These are phyloP conservation scores for Trypanosoma cruzi DNA, from an alignment of 208 protist species.

Conservation along the genomic window DNA sequence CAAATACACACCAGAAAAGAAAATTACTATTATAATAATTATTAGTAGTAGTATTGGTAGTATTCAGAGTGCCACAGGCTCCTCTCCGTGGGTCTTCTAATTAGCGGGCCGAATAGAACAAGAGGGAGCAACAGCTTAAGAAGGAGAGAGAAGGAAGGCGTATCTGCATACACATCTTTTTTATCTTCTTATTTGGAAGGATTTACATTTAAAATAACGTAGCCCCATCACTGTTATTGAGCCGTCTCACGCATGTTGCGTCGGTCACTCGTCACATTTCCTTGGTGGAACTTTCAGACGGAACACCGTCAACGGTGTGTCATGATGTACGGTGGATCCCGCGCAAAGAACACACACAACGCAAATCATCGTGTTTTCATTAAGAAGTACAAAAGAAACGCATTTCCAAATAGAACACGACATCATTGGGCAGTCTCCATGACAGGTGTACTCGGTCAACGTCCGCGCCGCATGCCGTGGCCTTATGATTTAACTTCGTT, in stretches of 20 bases:
- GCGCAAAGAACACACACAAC: slow-evolving; percentile 88
- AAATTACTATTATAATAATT: neutral
- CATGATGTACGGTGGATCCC: slow-evolving; percentile 91
- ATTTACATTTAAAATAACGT: neutral
- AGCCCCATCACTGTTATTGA: neutral
- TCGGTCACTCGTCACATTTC: slow-evolving; percentile 53
- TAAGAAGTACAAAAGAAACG: slow-evolving; percentile 89
- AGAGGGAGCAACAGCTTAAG: neutral
- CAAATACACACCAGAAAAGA: neutral
- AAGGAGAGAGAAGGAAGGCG: neutral
- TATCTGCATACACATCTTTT: neutral
- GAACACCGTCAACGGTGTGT: slow-evolving; percentile 88
- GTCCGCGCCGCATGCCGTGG: slow-evolving; percentile 92
- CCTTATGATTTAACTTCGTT: slow-evolving; percentile 92
- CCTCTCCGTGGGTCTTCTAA: neutral
- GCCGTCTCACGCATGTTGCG: slow-evolving; percentile 56
- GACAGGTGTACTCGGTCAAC: slow-evolving; percentile 84
- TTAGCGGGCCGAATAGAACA: neutral
- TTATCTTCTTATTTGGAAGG: neutral
- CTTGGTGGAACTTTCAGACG: slow-evolving; percentile 94
- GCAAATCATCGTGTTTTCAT: slow-evolving; percentile 89
- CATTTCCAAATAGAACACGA: slow-evolving; percentile 90
- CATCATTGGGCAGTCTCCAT: slow-evolving; percentile 93
- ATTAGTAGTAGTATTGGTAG: neutral
- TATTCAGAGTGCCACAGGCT: neutral